Conservation (phyloP, 73 alveolate species). For the Paramecium biaurelia region DNA sequence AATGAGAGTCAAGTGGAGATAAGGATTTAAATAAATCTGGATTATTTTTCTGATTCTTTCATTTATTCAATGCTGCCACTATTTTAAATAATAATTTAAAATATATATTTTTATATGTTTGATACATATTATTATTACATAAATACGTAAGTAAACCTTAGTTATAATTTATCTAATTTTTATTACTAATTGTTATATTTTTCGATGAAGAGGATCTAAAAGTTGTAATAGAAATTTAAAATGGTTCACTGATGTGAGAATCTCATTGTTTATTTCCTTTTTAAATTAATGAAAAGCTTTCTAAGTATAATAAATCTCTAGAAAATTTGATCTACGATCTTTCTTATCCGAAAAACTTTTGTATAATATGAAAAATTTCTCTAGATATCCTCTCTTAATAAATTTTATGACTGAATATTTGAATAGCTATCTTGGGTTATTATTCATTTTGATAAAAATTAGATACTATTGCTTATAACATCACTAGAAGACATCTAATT, state of each 20-base stretch:
- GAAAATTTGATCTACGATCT: neutral
- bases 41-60: no score
- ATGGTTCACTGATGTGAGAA: neutral
- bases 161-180: neutral
- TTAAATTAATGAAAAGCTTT: neutral
- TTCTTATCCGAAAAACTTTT: neutral
- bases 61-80: no score
- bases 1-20: neutral
- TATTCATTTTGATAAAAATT: neutral
- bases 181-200: no score
- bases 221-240: neutral
- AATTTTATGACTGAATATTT: neutral
- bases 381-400: neutral
- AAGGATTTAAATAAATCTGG: neutral
- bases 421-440: neutral
- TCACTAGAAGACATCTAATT: neutral
- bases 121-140: neutral
- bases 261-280: neutral
- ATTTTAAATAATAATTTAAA: no score
- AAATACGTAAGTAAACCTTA: neutral
- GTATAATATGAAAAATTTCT: neutral
- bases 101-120: neutral
- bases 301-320: neutral
- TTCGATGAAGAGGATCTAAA: neutral
- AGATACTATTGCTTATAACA: neutral